Percentiles rank a stretch among this genome's conserved stretches.
phyloP scores from a whole-genome alignment of 2,329 filamentous ascomycete genomes.

The Fusarium sacchari region DNA sequence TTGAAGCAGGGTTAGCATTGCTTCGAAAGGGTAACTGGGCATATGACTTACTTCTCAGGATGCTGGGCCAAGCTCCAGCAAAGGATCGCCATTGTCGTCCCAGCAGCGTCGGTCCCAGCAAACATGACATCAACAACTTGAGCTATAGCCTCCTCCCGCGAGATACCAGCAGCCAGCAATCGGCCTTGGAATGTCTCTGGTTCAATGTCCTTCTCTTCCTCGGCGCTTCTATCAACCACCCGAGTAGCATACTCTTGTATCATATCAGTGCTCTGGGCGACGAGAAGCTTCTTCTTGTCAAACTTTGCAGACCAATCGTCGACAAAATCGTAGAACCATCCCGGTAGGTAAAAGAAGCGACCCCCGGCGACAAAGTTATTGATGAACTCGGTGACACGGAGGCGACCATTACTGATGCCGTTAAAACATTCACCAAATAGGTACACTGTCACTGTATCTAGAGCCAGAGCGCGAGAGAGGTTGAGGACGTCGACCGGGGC shows the following conservation, averaged over 20 bases:
- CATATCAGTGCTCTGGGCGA: neutral
- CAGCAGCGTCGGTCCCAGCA: neutral
- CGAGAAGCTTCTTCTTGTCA: neutral
- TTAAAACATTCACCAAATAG: neutral
- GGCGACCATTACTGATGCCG: neutral
- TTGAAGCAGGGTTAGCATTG: neutral
- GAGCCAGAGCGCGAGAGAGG: neutral
- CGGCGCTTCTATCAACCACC: neutral
- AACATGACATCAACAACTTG: neutral
- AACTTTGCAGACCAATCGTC: neutral
- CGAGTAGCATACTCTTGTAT: neutral
- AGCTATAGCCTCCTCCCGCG: neutral
- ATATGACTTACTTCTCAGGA: neutral
- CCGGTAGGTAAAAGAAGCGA: neutral
- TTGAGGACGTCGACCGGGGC: neutral
- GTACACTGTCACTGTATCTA: neutral
- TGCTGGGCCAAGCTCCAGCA: neutral
- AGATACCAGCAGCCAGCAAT: neutral
- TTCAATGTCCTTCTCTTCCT: neutral
- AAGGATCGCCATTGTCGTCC: neutral
- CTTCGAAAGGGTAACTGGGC: rapidly evolving
- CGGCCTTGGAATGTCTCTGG: neutral
- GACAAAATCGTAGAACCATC: neutral
- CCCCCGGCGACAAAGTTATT: neutral
- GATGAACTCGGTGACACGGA: neutral